These are phyloP conservation scores for Inonotus obliquus DNA, from an alignment of 1,284 basidiomycete species.

Conservation along the genomic window DNA sequence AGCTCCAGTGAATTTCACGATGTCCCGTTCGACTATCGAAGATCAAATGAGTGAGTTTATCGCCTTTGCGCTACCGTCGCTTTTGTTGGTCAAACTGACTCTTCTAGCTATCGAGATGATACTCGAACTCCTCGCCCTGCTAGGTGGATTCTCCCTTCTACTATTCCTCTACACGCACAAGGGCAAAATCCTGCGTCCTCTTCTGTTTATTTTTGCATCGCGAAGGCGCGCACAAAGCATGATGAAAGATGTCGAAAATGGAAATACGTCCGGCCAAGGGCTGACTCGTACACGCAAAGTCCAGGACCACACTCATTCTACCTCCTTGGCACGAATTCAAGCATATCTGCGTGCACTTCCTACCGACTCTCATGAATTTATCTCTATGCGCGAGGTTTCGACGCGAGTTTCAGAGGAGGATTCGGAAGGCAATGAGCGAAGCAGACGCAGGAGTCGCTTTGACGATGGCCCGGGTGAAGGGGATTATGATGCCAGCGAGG, in stretches of 20 bases:
- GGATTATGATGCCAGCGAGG: neutral
- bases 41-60: neutral
- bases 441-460: neutral
- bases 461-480: neutral
- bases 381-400: neutral
- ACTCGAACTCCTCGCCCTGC: neutral
- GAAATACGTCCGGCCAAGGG: neutral
- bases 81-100: neutral
- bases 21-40: neutral
- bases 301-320: neutral
- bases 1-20: neutral
- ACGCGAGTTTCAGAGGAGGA: neutral
- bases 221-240: neutral
- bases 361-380: neutral
- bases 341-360: slow-evolving; percentile 4
- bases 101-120: neutral
- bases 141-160: neutral
- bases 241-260: slow-evolving; percentile 6
- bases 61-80: neutral
- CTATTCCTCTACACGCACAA: neutral
- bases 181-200: too few species aligned
- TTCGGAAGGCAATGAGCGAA: neutral
- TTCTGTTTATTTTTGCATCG: neutral
- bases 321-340: neutral
- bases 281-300: neutral